Conservation (phyloP, 2,329 filamentous ascomycete species). For the Aspergillus cejpii region DNA sequence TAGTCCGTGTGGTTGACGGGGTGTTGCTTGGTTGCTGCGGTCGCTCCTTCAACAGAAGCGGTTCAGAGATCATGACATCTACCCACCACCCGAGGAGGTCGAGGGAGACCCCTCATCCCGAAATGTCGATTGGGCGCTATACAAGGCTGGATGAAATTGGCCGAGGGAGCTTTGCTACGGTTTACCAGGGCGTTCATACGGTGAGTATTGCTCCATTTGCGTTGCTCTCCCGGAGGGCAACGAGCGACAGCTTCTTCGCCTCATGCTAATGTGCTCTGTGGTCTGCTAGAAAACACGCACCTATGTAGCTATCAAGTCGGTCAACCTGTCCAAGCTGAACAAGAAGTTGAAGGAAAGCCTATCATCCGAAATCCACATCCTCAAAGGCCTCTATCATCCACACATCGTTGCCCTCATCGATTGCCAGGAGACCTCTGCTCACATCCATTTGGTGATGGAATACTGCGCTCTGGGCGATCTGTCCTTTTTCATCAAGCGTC, state of each 20-base stretch:
- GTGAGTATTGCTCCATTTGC: conserved; percentile 47
- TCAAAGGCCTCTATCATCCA: conserved; percentile 87
- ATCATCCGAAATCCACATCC: conserved; percentile 88
- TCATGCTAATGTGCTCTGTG: conserved; percentile 11
- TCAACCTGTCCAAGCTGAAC: conserved; percentile 82
- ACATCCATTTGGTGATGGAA: conserved; percentile 98
- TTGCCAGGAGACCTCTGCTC: conserved; percentile 75
- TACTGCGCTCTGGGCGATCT: conserved; percentile 94
- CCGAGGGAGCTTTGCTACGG: conserved; percentile 94
- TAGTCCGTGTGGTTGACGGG: conserved; percentile 34
- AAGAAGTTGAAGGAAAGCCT: conserved; percentile 96
- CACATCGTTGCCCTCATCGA: conserved; percentile 96
- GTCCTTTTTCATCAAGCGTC: conserved; percentile 92
- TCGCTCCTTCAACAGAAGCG: conserved; percentile 5
- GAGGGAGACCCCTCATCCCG: conserved; percentile 27
- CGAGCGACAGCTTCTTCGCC: not conserved
- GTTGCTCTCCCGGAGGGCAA: not conserved
- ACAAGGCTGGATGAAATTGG: conserved; percentile 83
- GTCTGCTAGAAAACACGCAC: conserved; percentile 62
- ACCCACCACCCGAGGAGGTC: conserved; percentile 40
- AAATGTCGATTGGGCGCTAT: conserved; percentile 63
- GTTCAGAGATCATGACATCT: conserved; percentile 33
- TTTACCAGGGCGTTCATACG: conserved; percentile 80
- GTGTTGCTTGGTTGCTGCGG: conserved; percentile 15
- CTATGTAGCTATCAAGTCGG: conserved; percentile 91